phyloP scores from a whole-genome alignment of 805 yeast species.

The Debaryomyces castellii region DNA sequence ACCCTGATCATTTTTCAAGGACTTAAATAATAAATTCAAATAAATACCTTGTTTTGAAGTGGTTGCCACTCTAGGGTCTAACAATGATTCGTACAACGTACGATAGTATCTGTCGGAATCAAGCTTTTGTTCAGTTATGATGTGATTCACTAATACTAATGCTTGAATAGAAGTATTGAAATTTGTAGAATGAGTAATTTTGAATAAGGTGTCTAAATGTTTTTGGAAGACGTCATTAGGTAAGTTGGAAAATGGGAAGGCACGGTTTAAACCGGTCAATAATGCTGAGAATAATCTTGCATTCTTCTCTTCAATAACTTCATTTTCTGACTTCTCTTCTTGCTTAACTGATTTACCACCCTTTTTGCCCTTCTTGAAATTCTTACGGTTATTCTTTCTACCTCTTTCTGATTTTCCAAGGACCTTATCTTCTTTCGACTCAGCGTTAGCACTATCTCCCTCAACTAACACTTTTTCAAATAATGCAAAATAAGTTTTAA shows the following conservation, averaged over 20 bases:
- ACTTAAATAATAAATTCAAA: slow-evolving; percentile 79
- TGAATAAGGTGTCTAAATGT: slow-evolving; percentile 82
- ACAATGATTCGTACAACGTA: slow-evolving; percentile 83
- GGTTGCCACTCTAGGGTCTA: slow-evolving; percentile 78
- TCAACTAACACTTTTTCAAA: slow-evolving; percentile 81
- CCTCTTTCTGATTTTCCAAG: slow-evolving; percentile 58
- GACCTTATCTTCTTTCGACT: slow-evolving; percentile 31
- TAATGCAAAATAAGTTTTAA: slow-evolving; percentile 80
- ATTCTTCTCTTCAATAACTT: slow-evolving; percentile 73
- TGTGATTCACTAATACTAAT: slow-evolving; percentile 78
- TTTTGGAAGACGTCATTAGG: slow-evolving; percentile 66
- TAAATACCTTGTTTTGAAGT: slow-evolving; percentile 94
- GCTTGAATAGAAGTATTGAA: slow-evolving; percentile 95
- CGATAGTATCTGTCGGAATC: slow-evolving; percentile 72
- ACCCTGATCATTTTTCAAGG: slow-evolving; percentile 66
- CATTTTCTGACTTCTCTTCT: slow-evolving; percentile 59
- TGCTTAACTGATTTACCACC: slow-evolving; percentile 79
- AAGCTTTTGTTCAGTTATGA: slow-evolving; percentile 59
- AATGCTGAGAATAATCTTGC: slow-evolving; percentile 85
- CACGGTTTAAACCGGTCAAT: slow-evolving; percentile 91
- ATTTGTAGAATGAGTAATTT: slow-evolving; percentile 90
- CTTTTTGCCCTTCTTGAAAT: slow-evolving; percentile 77
- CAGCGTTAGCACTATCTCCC: slow-evolving; percentile 49
- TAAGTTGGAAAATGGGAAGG: slow-evolving; percentile 86
- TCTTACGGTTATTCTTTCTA: slow-evolving; percentile 59